Evolutionary conservation across 768 basidiomycete genomes (phyloP), one percentile per base, ranked within the genome.

Genomic region (Brasilioporus rufonigricans): DNA sequence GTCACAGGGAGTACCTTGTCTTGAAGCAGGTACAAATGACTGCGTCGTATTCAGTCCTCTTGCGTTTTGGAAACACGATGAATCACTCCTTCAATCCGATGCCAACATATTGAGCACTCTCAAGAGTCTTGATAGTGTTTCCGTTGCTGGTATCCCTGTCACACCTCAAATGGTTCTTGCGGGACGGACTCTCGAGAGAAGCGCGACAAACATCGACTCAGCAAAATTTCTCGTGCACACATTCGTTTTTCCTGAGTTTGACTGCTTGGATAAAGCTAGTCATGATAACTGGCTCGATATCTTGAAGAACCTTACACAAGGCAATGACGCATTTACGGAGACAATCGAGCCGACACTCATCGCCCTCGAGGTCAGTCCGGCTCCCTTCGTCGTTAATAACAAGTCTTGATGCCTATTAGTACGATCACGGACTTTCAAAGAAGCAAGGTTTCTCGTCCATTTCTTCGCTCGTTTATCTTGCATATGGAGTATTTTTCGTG

Each of bases 91-190:
- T 31, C 70, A 65, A 40, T 73, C 78, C 6, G 87, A 89, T 65
- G 49, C 62, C 39, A 79, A 84, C 61, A 75, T 91, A 27, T 69
- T 84, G 50, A 76, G 81, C 48, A 84, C 87, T 1, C 73, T 93
- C 55, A 80, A 76, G 55, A 71, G 73, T 35, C 71, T 75, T 38
- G 87, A 87, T 60, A 57, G 57, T 12, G 68, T 81, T 27, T 78
- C 86, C 19, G 63, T 84, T n/a, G 77, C 79, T 45, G 86, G 84
- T 26, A 78, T 93, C 27, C 76, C 81, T 21, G 71, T 93, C 44
- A 85, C 83, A 11, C 81, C 86, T 2, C 77, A 81, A 41, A 91
- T 91, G 86, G 87, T 91, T 29, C 72, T 93, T 35, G 88, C 89
- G 9, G 85, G 88, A 19, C 77, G 87, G 53, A 75, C 75, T 16